Base-by-base conservation (phyloP, 495 filamentous ascomycete genomes). In the Recurvomyces mirabilis region DNA sequence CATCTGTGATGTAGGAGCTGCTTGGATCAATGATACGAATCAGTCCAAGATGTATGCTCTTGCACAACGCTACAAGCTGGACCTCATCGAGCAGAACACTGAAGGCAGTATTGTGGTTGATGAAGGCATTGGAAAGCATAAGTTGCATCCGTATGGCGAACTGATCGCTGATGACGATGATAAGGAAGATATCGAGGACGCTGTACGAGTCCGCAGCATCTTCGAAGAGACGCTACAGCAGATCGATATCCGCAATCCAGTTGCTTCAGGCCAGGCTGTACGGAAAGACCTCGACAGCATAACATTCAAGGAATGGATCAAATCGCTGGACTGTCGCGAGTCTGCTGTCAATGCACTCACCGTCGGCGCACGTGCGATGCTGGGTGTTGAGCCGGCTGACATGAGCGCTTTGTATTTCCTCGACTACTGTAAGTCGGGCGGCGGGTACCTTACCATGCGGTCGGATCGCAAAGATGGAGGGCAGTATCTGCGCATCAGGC, bases 11-110 rank as follows among this genome's bases (percentile, higher is more conserved):
- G 43, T 74, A 17, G 72, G 70, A 2, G 71, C 66, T 1, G 68
- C 68, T 3, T 74, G 70, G 71, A 66, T 73, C 39, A 75, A 74
- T 52, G 63, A 70, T 33, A 66, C 60, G 2, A 71, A 61, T 30
- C 73, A 77, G 46, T 53, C 41, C 10, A 52, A 55, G 24, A 62
- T 74, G 12, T 61, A 47, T 38, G 52, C 46, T 0, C 47, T 69
- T 7, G 63, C 62, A 1, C 47, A 60, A 36, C 33, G 51, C 1
- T 68, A 60, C 32, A 64, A 62, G 0, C 46, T 65, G 6, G 63
- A 73, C 23, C 41, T 67, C 2, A 53, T 69, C n/a, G 51, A 59
- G 38, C 71, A 75, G 51, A 64, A 68, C 20, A 65, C 56, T 0
- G 1, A 49, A 60, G 29, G 68, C 65, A 54, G 46, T 54, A 48